phyloP scores from a whole-genome alignment of 1,284 basidiomycete genomes.

The Cryptococcus jaspeensis region DNA sequence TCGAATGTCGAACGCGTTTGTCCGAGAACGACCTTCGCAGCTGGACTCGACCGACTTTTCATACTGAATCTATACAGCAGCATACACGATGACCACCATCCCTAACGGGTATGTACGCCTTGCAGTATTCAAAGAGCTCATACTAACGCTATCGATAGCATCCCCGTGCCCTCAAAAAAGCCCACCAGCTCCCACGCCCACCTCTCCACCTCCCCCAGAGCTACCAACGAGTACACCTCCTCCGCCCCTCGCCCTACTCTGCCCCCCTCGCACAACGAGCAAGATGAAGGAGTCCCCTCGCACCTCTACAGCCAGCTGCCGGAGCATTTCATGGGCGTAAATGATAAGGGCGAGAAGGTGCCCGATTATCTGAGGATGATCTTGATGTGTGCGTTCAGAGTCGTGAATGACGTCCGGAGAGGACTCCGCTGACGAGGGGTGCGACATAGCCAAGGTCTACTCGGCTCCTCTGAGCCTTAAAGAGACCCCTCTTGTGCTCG shows the following conservation, averaged over 20 bases:
- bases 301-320: slow-evolving; percentile 51
- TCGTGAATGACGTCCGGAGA: neutral
- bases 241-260: slow-evolving; percentile 44
- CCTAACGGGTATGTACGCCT: slow-evolving; percentile 8
- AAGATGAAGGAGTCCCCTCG: slow-evolving; percentile 37
- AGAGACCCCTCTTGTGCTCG: slow-evolving; percentile 86
- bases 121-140: neutral
- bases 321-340: slow-evolving; percentile 36
- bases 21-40: too few relatives aligned
- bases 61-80: too few relatives aligned
- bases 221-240: slow-evolving; percentile 49
- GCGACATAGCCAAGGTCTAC: slow-evolving; percentile 74
- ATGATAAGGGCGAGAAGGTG: slow-evolving; percentile 48
- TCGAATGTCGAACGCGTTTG: too few relatives aligned
- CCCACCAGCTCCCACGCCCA: slow-evolving; percentile 13
- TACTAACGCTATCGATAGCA: neutral
- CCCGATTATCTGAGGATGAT: slow-evolving; percentile 95
- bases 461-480: slow-evolving; percentile 69
- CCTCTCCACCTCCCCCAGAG: slow-evolving; percentile 16
- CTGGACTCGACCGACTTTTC: too few relatives aligned
- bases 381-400: slow-evolving; percentile 61
- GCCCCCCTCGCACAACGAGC: slow-evolving; percentile 33
- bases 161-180: slow-evolving; percentile 6
- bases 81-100: too few relatives aligned
- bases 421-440: neutral